Evolutionary conservation across 2,329 filamentous ascomycete genomes (phyloP), one percentile per base, ranked within the genome.

Genomic region (Ascochyta pisi): DNA sequence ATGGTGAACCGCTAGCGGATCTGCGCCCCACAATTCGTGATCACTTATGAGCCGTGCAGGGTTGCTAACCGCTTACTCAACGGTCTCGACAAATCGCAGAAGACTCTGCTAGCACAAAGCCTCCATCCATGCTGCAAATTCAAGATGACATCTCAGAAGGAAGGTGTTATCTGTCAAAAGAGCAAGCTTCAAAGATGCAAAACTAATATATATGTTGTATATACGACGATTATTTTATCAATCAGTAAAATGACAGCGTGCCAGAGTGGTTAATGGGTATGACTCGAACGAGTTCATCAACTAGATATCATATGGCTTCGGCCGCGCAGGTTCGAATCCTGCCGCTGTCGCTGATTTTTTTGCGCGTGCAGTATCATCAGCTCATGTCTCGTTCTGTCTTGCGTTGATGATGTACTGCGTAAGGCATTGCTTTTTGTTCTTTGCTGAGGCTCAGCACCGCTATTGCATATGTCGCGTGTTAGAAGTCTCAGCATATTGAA

Each of bases 241-340:
- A 54, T 58, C 55, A 31, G 29, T 31, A 31, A 3, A 54, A 40
- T 54, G 55, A 49, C 55, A 26, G 5, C 15, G 50, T 58, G 55
- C 50, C 55, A 58, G 55, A 58, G 55, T 58, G 55, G 55, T 58
- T 58, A 58, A 68, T 63, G 65, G 54, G 65, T 68, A 63, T 65
- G 65, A 66, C 65, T 68, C 65, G 65, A 66, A 68, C 49, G 55
- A 56, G 45, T 46, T 37, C 42, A 46, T 48, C 54, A 23, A 60
- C 34, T 58, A 58, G 63, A 65, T 62, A 68, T 66, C 65, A 65
- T 63, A 68, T 68, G 62, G 38, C 60, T 68, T 68, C 65, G 65
- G 63, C 37, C 62, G 65, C 65, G 51, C 62, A 65, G 59, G 62
- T 62, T 62, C 60, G 60, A 62, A 60, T 62, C 60, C 54, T 60